Conservation (phyloP, 1,284 basidiomycete species). For the Tranzscheliella williamsii region DNA sequence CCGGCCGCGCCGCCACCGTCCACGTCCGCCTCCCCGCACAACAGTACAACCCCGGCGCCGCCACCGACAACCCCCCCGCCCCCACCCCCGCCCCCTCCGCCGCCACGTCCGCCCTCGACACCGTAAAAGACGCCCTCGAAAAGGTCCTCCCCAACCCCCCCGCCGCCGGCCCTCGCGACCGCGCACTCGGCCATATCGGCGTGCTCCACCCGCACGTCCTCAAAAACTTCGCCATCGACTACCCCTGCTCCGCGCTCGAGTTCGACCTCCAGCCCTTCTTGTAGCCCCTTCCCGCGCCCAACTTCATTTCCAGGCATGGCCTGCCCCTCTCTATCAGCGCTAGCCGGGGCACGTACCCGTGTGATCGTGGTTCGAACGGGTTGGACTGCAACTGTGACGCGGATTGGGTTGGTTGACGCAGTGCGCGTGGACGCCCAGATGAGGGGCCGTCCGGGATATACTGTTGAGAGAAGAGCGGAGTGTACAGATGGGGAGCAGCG, state of each 20-base stretch:
- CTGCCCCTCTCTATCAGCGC: no score
- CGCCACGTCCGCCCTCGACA: constrained; percentile 10
- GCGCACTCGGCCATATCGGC: constrained; percentile 37
- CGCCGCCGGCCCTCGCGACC: not conserved
- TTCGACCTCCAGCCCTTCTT: constrained; percentile 91
- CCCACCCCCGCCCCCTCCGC: not conserved
- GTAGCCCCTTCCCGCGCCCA: constrained; percentile 62
- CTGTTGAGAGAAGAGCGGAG: not conserved
- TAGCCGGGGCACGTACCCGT: no score
- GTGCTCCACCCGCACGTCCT: constrained; percentile 56
- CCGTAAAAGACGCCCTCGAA: constrained; percentile 17
- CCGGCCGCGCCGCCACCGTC: constrained; percentile 87
- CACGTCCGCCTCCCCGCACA: constrained; percentile 69
- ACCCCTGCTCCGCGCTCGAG: constrained; percentile 94
- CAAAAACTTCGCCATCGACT: constrained; percentile 66
- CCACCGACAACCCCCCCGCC: constrained; percentile 10
- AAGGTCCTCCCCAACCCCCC: constrained; percentile 5
- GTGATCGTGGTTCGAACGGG: no score
- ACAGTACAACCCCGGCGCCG: constrained; percentile 14
- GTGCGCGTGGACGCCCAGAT: not conserved
- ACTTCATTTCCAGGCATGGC: not conserved
- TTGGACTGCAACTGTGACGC: no score
- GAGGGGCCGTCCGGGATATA: not conserved
- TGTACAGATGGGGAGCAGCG: no score
- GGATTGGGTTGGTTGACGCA: no score